Evolutionary conservation across 495 filamentous ascomycete species (phyloP).

Genomic region (Penicillium chermesinum): DNA sequence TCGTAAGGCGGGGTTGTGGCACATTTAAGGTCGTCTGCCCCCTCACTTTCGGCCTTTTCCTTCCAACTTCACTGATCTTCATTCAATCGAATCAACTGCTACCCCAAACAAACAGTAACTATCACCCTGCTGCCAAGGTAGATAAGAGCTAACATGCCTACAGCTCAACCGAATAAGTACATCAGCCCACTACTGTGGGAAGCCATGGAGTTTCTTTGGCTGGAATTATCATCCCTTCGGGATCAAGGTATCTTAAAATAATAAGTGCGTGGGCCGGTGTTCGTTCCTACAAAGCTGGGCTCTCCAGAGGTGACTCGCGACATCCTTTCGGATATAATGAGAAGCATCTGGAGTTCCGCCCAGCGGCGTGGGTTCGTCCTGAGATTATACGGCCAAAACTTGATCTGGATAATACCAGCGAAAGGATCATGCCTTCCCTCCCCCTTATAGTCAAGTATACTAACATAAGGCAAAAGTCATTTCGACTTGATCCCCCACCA

Average conservation of each 20-base stretch:
- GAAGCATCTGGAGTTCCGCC: not conserved
- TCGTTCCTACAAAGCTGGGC: constrained; percentile 39
- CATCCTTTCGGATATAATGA: not conserved
- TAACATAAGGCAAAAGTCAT: constrained; percentile 29
- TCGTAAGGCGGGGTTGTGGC: constrained; percentile 14
- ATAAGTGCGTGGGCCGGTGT: constrained; percentile 64
- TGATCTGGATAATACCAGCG: constrained; percentile 99
- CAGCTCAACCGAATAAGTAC: constrained; percentile 19
- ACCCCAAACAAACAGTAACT: constrained; percentile 17
- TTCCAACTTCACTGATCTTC: constrained; percentile 2
- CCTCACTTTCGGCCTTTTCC: constrained; percentile 6
- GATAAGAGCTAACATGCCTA: constrained; percentile 18
- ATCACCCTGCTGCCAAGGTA: constrained; percentile 2
- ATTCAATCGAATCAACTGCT: not conserved
- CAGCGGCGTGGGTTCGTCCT: constrained; percentile 54
- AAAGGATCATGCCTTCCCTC: constrained; percentile 83
- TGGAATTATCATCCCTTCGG: constrained; percentile 32
- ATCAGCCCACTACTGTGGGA: constrained; percentile 26
- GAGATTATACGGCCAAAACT: constrained; percentile 96
- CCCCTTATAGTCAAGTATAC: constrained; percentile 37
- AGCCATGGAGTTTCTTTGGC: constrained; percentile 40
- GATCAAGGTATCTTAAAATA: constrained; percentile 64
- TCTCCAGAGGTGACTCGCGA: constrained; percentile 2
- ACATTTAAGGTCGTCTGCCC: constrained; percentile 19
- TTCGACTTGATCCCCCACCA: constrained; percentile 44